Conservation (phyloP, 208 protist genomes). For the Vickermania ingenoplastis region DNA sequence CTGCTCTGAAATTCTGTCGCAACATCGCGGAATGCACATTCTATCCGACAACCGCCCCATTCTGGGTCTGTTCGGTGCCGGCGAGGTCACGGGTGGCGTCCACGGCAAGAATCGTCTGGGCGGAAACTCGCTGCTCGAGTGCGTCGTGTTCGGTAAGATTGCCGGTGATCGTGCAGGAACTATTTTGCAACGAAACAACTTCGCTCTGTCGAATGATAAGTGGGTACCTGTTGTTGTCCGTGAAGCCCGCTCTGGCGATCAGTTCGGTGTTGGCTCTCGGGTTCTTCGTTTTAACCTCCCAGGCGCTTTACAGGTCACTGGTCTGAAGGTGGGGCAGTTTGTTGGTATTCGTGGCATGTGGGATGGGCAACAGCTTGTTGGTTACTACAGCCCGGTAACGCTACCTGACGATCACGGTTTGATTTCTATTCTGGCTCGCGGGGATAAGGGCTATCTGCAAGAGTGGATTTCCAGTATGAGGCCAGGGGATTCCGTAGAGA, state of each 20-base stretch:
- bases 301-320: conserved; percentile 34
- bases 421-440: conserved; percentile 35
- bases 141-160: conserved; percentile 90
- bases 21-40: conserved; percentile 16
- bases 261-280: conserved; percentile 40
- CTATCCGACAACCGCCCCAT: conserved; percentile 48
- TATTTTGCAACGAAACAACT: conserved; percentile 32
- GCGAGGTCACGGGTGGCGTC: conserved; percentile 93
- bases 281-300: conserved; percentile 59
- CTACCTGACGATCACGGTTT: conserved; percentile 39
- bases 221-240: conserved; percentile 45
- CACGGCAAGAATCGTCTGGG: conserved; percentile 92
- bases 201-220: conserved; percentile 16
- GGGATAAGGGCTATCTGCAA: conserved; percentile 51
- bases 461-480: conserved; percentile 50
- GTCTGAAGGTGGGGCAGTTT: conserved; percentile 51
- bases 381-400: conserved; percentile 64
- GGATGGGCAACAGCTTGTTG: conserved; percentile 30
- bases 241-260: conserved; percentile 28
- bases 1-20: conserved; percentile 58
- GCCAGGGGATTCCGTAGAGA: conserved; percentile 57
- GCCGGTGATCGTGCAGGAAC: conserved; percentile 65
- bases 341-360: conserved; percentile 41
- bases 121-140: conserved; percentile 93
- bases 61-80: conserved; percentile 83